phyloP scores from a whole-genome alignment of 495 filamentous ascomycete species.

The Trichoderma erinaceum region DNA sequence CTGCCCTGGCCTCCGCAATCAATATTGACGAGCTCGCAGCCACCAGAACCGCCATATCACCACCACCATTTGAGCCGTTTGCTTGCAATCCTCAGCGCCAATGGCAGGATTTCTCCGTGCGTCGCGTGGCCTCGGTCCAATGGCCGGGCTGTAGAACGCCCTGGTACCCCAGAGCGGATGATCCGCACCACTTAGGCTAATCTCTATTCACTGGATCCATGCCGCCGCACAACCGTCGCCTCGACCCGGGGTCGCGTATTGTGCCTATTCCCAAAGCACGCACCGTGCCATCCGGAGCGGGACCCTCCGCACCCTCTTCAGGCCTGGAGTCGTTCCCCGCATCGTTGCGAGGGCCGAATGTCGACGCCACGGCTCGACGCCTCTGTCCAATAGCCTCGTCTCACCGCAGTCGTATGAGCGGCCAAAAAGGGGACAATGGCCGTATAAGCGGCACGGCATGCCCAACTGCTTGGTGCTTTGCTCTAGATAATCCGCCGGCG shows the following conservation, averaged over 20 bases:
- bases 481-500: conserved; percentile 5
- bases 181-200: conserved; percentile 13
- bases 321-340: background rate
- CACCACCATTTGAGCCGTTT: background rate
- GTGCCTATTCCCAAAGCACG: background rate
- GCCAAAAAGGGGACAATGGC: background rate
- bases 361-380: background rate
- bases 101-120: conserved; percentile 10
- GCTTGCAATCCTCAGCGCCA: background rate
- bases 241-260: background rate
- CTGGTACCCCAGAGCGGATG: conserved; percentile 9
- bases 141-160: background rate
- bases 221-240: background rate
- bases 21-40: no score
- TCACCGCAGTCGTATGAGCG: background rate
- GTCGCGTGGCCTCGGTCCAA: conserved; percentile 12
- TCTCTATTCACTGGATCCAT: conserved; percentile 10
- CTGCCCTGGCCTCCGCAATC: no score
- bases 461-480: background rate
- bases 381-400: background rate
- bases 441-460: conserved; percentile 6
- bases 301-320: background rate
- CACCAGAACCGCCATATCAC: no score
- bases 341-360: background rate
- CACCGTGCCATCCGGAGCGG: background rate